Conservation (phyloP, 345 rosid species). For the Cardamine occulta region DNA sequence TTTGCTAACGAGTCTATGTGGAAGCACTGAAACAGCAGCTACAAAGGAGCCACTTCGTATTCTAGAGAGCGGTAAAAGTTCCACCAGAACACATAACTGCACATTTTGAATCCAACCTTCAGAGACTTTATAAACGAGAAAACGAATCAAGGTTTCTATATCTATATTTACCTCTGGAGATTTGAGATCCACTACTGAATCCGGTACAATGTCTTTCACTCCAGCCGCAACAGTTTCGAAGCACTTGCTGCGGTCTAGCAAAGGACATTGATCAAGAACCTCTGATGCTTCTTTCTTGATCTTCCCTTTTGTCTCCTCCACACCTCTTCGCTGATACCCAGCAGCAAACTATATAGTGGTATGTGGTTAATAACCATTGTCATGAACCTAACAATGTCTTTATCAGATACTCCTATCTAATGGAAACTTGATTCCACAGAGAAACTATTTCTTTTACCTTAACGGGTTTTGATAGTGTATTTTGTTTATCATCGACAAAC, state of each 20-base stretch:
- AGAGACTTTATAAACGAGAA: conserved; percentile 9
- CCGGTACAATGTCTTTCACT: conserved; percentile 74
- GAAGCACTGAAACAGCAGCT: conserved; percentile 82
- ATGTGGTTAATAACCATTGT: background rate
- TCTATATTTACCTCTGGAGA: conserved; percentile 68
- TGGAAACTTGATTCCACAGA: background rate
- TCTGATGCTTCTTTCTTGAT: conserved; percentile 45
- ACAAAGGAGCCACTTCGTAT: conserved; percentile 60
- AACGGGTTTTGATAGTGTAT: conserved; percentile 53
- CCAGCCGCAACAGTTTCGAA: conserved; percentile 78
- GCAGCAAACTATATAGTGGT: conserved; percentile 72
- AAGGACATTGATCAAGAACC: conserved; percentile 48
- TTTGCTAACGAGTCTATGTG: conserved; percentile 65
- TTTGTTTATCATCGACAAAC: conserved; percentile 58
- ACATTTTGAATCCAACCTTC: conserved; percentile 16
- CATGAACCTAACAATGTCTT: background rate
- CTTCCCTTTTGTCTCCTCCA: conserved; percentile 61
- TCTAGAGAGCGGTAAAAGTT: conserved; percentile 83
- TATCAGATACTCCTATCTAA: background rate
- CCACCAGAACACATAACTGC: conserved; percentile 82
- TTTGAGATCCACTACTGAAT: conserved; percentile 84
- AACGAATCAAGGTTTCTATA: background rate
- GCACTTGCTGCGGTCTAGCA: conserved; percentile 81
- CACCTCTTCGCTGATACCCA: conserved; percentile 86
- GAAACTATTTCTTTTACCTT: conserved; percentile 54